Conservation (phyloP, 768 basidiomycete species). For the Daedaleopsis sinensis region DNA sequence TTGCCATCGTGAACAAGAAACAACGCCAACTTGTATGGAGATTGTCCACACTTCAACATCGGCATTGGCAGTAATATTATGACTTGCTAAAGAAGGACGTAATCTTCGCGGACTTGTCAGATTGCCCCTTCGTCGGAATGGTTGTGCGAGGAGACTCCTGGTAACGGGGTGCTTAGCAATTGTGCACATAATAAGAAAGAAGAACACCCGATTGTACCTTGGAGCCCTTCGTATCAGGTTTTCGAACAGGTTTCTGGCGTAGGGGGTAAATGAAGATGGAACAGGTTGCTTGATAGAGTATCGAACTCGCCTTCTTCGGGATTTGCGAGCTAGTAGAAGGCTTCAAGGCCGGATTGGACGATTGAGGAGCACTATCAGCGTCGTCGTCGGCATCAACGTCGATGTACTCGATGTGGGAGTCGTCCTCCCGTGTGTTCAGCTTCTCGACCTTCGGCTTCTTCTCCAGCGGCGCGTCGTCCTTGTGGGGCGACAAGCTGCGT, state of each 20-base stretch:
- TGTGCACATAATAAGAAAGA: background rate
- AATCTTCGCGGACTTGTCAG: slow-evolving; percentile 23
- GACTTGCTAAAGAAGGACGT: slow-evolving; percentile 24
- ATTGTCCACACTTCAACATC: no score
- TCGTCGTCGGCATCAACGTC: slow-evolving; percentile 6
- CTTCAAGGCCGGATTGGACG: background rate
- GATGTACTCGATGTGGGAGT: slow-evolving; percentile 25
- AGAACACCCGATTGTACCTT: background rate
- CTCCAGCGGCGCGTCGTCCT: background rate
- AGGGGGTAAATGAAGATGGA: background rate
- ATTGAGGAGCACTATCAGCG: background rate
- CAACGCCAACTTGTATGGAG: no score
- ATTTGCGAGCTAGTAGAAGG: background rate
- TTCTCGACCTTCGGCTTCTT: slow-evolving; percentile 21
- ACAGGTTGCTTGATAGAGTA: background rate
- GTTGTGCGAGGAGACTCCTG: background rate
- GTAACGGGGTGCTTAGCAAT: background rate
- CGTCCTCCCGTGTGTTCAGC: slow-evolving; percentile 29
- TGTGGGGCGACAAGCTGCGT: background rate
- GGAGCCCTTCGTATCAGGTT: background rate
- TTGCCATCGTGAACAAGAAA: no score
- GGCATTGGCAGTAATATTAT: background rate
- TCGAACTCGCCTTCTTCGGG: no score
- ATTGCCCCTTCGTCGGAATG: background rate
- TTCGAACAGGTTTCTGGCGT: background rate